Evolutionary conservation across 148 eudicot genomes (phyloP).

Genomic region (Vaccinium macrocarpon): DNA sequence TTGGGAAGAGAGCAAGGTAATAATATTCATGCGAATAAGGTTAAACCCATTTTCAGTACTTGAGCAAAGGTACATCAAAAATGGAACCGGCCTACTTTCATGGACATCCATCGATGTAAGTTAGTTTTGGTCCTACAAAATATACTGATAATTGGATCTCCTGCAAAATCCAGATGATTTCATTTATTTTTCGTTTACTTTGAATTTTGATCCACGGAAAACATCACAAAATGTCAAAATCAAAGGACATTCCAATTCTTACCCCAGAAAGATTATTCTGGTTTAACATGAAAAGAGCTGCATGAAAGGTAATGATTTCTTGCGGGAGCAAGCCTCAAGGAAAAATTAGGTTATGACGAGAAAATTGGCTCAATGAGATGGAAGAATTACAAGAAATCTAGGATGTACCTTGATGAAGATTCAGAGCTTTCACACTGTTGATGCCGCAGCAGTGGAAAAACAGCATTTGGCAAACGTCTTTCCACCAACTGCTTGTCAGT

Average conservation of each 20-base stretch:
- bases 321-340: background rate
- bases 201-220: background rate
- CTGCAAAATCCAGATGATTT: background rate
- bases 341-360: background rate
- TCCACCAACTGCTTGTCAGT: slow-evolving; percentile 43
- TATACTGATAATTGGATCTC: background rate
- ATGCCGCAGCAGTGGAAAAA: slow-evolving; percentile 52
- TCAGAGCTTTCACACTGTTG: slow-evolving; percentile 79
- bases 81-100: background rate
- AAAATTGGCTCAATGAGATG: background rate
- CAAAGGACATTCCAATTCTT: background rate
- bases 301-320: background rate
- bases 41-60: background rate
- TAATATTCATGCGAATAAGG: background rate
- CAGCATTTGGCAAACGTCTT: slow-evolving; percentile 51
- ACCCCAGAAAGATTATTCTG: background rate
- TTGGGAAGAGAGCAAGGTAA: background rate
- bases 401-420: slow-evolving; percentile 69
- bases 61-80: background rate
- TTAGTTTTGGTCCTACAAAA: background rate
- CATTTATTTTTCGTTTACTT: background rate
- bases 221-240: slow-evolving; percentile 4
- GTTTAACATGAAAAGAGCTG: background rate
- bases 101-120: background rate
- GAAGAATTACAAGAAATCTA: slow-evolving; percentile 5